Evolutionary conservation across 768 basidiomycete genomes (phyloP).

Genomic region (Xerocomus spinulosus): DNA sequence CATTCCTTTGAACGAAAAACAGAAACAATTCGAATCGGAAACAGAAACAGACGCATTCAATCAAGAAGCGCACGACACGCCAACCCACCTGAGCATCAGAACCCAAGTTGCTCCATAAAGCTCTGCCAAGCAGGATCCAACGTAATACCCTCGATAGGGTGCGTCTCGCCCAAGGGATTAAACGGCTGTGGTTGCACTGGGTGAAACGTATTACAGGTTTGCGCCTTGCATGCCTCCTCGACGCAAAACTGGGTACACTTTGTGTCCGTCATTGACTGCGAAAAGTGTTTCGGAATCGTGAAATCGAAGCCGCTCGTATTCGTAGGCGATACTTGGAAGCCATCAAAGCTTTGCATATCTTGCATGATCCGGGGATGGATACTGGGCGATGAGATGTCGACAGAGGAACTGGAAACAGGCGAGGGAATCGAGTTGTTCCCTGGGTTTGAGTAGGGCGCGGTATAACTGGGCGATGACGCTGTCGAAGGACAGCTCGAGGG

Average conservation of each 20-base stretch:
- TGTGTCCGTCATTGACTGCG: conserved; percentile 30
- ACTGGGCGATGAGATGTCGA: conserved; percentile 6
- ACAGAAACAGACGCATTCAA: too few relatives aligned
- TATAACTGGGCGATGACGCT: conserved; percentile 9
- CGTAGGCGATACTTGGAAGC: conserved; percentile 24
- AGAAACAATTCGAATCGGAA: too few relatives aligned
- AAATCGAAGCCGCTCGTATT: conserved; percentile 25
- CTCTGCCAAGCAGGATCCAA: conserved; percentile 63
- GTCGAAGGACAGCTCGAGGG: conserved; percentile 6
- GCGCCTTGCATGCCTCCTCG: conserved; percentile 12
- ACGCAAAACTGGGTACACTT: conserved; percentile 22
- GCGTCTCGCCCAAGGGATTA: conserved; percentile 1
- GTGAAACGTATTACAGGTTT: conserved; percentile 14
- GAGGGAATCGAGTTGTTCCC: neutral
- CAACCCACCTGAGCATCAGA: conserved; percentile 19
- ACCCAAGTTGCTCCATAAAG: conserved; percentile 66
- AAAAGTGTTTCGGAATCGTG: conserved; percentile 23
- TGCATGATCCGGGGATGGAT: conserved; percentile 42
- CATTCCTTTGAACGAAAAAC: too few relatives aligned
- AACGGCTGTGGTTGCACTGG: conserved; percentile 14
- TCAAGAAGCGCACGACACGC: too few relatives aligned
- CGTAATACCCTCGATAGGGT: conserved; percentile 27
- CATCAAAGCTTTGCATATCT: conserved; percentile 46
- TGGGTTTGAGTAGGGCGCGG: conserved; percentile 13
- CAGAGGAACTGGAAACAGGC: neutral